Evolutionary conservation across 306 rosid genomes (phyloP).

Genomic region (Gynostemma pentaphyllum): DNA sequence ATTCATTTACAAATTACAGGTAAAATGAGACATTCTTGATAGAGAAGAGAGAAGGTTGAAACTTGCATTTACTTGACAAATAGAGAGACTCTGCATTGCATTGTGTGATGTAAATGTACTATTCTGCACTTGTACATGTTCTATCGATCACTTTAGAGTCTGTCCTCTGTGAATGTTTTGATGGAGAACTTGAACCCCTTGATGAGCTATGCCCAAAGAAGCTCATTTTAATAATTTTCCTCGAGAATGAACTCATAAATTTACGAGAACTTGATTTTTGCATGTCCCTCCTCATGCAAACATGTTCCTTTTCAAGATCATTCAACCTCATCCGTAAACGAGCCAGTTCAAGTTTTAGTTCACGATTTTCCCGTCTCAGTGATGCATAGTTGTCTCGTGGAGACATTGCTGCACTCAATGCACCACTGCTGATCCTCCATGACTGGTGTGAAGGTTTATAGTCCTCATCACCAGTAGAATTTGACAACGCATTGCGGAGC

Average conservation of each 20-base stretch:
- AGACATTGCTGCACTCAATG: constrained; percentile 96
- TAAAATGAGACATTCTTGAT: constrained; percentile 19
- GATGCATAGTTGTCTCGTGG: constrained; percentile 97
- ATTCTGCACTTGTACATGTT: constrained; percentile 93
- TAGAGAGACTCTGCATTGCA: neutral
- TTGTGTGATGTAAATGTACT: constrained; percentile 22
- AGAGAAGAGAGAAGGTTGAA: constrained; percentile 15
- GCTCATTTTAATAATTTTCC: constrained; percentile 59
- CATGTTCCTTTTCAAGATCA: constrained; percentile 94
- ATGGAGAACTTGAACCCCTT: constrained; percentile 84
- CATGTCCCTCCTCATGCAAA: constrained; percentile 98
- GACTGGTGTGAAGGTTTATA: constrained; percentile 83
- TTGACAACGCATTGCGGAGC: constrained; percentile 61
- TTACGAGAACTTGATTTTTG: constrained; percentile 76
- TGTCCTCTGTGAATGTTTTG: constrained; percentile 77
- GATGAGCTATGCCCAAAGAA: constrained; percentile 78
- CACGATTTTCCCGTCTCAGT: constrained; percentile 91
- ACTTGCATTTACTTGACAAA: constrained; percentile 28
- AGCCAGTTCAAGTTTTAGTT: constrained; percentile 86
- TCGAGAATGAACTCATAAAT: constrained; percentile 80
- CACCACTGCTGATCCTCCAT: constrained; percentile 96
- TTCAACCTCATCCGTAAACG: constrained; percentile 81
- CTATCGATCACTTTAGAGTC: constrained; percentile 89
- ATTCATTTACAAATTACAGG: constrained; percentile 44
- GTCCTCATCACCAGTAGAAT: constrained; percentile 66